Percentiles rank a stretch among this genome's conserved stretches.
Evolutionary conservation across 352 stramenopile genomes (phyloP).

Genomic region (Phytopythium helicoides): DNA sequence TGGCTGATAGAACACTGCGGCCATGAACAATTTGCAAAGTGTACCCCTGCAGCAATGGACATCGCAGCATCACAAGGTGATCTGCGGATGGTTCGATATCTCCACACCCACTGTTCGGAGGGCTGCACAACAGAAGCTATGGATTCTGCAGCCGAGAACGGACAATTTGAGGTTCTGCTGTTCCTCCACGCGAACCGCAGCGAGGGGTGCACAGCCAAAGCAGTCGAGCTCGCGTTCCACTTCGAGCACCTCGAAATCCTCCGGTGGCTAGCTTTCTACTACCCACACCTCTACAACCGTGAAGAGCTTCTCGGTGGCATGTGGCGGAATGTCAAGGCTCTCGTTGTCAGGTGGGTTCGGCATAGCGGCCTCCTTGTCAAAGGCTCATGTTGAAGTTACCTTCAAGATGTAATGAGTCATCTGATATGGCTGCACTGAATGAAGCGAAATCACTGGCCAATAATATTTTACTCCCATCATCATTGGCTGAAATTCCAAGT

Average conservation of each 20-base stretch:
- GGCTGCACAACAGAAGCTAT: slow-evolving; percentile 32
- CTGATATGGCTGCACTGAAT: no score
- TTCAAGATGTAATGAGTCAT: no score
- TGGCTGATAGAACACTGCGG: slow-evolving; percentile 13
- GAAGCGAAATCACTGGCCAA: no score
- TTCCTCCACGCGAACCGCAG: slow-evolving; percentile 27
- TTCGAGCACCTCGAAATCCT: slow-evolving; percentile 19
- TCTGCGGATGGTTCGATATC: slow-evolving; percentile 16
- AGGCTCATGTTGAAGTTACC: background rate
- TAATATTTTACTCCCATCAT: no score
- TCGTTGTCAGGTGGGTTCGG: background rate
- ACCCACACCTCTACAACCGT: slow-evolving; percentile 11
- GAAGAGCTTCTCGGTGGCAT: background rate
- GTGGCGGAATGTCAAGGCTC: background rate
- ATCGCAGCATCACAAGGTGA: background rate
- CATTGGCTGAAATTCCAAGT: no score
- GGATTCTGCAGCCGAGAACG: slow-evolving; percentile 28
- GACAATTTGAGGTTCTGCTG: slow-evolving; percentile 28
- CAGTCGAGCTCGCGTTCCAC: slow-evolving; percentile 21
- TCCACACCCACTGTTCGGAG: slow-evolving; percentile 28
- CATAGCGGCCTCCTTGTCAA: background rate
- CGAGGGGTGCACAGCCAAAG: slow-evolving; percentile 20
- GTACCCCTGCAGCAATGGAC: slow-evolving; percentile 5
- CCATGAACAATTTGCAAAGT: slow-evolving; percentile 11
- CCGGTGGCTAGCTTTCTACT: slow-evolving; percentile 34